Evolutionary conservation across 176 grass and related monocot genomes (phyloP).

Genomic region (Neostapfia colusana): DNA sequence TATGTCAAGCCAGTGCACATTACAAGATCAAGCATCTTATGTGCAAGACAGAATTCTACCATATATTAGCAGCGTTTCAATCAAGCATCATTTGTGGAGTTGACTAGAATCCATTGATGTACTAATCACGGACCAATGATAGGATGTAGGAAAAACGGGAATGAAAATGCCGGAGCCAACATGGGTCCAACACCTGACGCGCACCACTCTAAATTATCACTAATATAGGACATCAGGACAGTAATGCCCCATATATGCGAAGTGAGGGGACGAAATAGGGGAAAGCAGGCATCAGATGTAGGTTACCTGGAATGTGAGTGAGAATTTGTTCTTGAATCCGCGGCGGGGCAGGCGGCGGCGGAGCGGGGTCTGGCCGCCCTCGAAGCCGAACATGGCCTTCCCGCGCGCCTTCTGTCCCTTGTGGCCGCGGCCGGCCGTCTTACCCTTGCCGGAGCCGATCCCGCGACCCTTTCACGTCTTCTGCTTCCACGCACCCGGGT

Average conservation of each 20-base stretch:
- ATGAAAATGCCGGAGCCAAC: neutral
- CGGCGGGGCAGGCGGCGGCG: conserved; percentile 64
- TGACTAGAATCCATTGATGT: neutral
- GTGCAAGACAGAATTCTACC: neutral
- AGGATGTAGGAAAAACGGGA: neutral
- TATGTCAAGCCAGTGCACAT: neutral
- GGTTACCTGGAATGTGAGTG: conserved; percentile 75
- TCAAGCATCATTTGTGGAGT: neutral
- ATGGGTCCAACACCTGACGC: neutral
- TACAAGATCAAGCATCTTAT: conserved; percentile 1
- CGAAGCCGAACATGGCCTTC: conserved; percentile 82
- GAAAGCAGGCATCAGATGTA: neutral
- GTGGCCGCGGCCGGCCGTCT: conserved; percentile 87
- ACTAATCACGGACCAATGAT: neutral
- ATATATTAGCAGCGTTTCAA: neutral
- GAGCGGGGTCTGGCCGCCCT: conserved; percentile 86
- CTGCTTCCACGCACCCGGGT: conserved; percentile 68
- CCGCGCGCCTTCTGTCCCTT: conserved; percentile 94
- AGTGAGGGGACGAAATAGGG: neutral
- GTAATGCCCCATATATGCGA: neutral
- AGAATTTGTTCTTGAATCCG: conserved; percentile 85
- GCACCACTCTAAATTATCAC: neutral
- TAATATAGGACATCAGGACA: neutral
- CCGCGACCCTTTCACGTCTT: conserved; percentile 93
- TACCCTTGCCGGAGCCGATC: conserved; percentile 90